Evolutionary conservation across 2,329 filamentous ascomycete species (phyloP).

Genomic region (Sphaerostilbella broomeana): DNA sequence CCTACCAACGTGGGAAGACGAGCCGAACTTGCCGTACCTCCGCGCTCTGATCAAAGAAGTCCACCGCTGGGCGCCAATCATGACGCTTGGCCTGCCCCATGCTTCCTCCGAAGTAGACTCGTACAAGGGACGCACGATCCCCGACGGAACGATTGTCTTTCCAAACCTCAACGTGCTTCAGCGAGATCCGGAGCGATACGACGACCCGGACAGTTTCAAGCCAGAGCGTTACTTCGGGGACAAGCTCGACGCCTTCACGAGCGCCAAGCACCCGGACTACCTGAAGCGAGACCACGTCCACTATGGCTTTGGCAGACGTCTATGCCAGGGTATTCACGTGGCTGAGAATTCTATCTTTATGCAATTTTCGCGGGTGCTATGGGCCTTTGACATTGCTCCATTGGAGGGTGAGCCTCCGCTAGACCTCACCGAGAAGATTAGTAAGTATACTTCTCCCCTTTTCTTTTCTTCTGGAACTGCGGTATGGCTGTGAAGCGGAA

Average conservation of each 20-base stretch:
- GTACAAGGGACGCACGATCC: neutral
- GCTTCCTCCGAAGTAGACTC: neutral
- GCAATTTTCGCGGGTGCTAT: slow-evolving; percentile 40
- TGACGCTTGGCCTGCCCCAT: neutral
- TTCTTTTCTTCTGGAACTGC: neutral
- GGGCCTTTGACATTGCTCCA: slow-evolving; percentile 36
- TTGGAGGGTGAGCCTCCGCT: slow-evolving; percentile 9
- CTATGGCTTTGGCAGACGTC: slow-evolving; percentile 49
- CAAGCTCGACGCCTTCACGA: slow-evolving; percentile 24
- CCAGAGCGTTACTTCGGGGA: slow-evolving; percentile 20
- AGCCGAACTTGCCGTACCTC: slow-evolving; percentile 37
- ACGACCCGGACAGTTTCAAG: neutral
- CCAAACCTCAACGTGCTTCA: neutral
- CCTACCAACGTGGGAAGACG: slow-evolving; percentile 37
- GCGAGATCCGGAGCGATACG: neutral
- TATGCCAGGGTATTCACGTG: slow-evolving; percentile 53
- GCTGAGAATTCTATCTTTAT: slow-evolving; percentile 44
- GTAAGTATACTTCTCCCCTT: neutral
- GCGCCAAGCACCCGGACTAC: slow-evolving; percentile 23
- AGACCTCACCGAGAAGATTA: neutral
- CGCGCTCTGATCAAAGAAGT: slow-evolving; percentile 25
- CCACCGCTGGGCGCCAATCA: neutral
- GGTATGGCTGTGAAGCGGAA: too few species aligned
- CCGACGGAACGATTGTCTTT: neutral
- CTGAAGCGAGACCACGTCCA: slow-evolving; percentile 45